Base-by-base conservation (phyloP, 306 rosid genomes). In the Fragaria ananassa region DNA sequence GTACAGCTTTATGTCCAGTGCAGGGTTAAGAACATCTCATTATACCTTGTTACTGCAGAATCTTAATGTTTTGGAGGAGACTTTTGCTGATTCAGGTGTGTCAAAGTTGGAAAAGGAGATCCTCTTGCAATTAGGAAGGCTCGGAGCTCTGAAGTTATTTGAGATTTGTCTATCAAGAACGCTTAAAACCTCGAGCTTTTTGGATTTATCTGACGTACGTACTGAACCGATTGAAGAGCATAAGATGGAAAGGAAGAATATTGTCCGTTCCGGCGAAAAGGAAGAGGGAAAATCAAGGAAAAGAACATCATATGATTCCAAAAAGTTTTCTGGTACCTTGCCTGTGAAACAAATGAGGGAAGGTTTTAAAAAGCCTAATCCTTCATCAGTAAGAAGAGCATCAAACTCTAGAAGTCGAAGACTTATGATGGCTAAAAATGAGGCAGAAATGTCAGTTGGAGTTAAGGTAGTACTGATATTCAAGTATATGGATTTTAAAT, bases 131-230 rank as follows among this genome's bases (percentile, higher is more conserved):
- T 80, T 91, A 60, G 89, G 84, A 74, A 90, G 84, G 86, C 93
- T 94, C 67, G 98, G 98, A 76, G 96, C 84, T 31, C 88, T 92
- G 1, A 84, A 86, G 47, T 83, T 92, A 51, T 94, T 90, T 45
- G 71, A 90, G 34, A 67, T 83, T 53, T 83, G 89, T 80, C 83
- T 94, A 50, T 87, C 88, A 9, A 87, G 86, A 58, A 82, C 88
- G 35, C 81, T 81, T 58, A 81, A 84, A 81, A 69, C 80, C 71
- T 84, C 96, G 15, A 58, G 29, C 45, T 27, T 71, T 73, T 74
- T 77, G 34, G 83, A 81, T 65, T 73, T 71, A 35, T 53, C 80
- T 21, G 75, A 75, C 53, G 54, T 50, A 41, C 70, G 70, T 72
- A 23, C 68, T 44, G 83, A 79, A 54, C 73, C 74, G 47, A 68